phyloP scores from a whole-genome alignment of 2,329 filamentous ascomycete genomes.

The Botrytis cinerea region DNA sequence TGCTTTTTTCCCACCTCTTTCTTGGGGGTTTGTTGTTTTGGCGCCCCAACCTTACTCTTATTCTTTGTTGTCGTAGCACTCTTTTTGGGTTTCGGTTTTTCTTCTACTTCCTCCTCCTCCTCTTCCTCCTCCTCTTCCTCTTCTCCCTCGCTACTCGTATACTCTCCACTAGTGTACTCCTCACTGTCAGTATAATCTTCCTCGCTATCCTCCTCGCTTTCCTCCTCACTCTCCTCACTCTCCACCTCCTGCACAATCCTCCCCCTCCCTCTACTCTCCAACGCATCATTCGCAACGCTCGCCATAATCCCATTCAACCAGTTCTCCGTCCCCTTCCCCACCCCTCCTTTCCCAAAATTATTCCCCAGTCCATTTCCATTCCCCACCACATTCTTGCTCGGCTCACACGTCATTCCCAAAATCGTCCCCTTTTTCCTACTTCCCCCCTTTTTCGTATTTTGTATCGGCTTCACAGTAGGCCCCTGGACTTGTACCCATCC shows the following conservation, averaged over 20 bases:
- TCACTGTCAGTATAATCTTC: slow-evolving; percentile 22
- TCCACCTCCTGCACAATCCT: slow-evolving; percentile 21
- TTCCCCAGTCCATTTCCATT: slow-evolving; percentile 10
- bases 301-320: slow-evolving; percentile 21
- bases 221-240: background rate
- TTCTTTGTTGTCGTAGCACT: background rate
- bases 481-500: slow-evolving; percentile 21
- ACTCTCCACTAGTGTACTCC: slow-evolving; percentile 19
- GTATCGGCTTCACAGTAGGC: slow-evolving; percentile 13
- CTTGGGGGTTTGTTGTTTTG: background rate
- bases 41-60: background rate
- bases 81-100: background rate
- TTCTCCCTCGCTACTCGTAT: slow-evolving; percentile 14
- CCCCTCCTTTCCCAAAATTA: slow-evolving; percentile 17
- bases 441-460: background rate
- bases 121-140: slow-evolving; percentile 9
- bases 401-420: slow-evolving; percentile 21
- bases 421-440: slow-evolving; percentile 17
- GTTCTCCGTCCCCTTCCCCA: slow-evolving; percentile 10
- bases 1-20: slow-evolving; percentile 1
- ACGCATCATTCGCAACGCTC: slow-evolving; percentile 19
- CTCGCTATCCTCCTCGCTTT: slow-evolving; percentile 12
- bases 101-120: slow-evolving; percentile 5
- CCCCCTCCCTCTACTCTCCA: slow-evolving; percentile 17
- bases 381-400: slow-evolving; percentile 12